Percentiles rank a stretch among this genome's conserved stretches.
phyloP scores from a whole-genome alignment of 2,329 filamentous ascomycete species.

The Thielaviopsis ethacetica region DNA sequence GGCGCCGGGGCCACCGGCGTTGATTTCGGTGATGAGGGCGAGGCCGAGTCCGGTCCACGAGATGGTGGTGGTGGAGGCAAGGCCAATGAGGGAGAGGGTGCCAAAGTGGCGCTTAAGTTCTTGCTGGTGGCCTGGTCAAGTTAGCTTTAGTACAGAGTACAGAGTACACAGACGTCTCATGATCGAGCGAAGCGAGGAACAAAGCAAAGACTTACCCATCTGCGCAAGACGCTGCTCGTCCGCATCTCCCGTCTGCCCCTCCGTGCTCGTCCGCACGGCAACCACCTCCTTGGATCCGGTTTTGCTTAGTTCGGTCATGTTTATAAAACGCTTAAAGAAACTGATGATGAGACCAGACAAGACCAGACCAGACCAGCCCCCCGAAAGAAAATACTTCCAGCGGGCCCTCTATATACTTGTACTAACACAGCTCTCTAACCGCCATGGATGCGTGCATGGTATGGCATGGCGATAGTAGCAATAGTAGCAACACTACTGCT shows the following conservation, averaged over 20 bases:
- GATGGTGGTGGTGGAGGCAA: conserved; percentile 32
- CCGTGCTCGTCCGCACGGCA: not conserved
- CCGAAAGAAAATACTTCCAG: too few species aligned
- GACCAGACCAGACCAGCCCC: too few species aligned
- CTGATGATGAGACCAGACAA: not conserved
- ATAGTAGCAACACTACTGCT: too few species aligned
- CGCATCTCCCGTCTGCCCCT: conserved; percentile 15
- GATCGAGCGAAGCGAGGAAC: too few species aligned
- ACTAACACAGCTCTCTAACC: too few species aligned
- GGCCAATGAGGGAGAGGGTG: conserved; percentile 29
- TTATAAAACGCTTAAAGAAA: too few species aligned
- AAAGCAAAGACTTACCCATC: conserved; percentile 22
- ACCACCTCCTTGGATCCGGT: not conserved
- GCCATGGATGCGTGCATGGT: too few species aligned
- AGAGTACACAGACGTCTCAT: too few species aligned
- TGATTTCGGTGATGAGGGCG: conserved; percentile 29
- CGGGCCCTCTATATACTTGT: not conserved
- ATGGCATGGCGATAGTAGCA: not conserved
- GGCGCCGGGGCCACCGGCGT: conserved; percentile 29
- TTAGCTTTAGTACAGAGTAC: too few species aligned
- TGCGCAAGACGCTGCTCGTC: conserved; percentile 27
- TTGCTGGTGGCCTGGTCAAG: conserved; percentile 29
- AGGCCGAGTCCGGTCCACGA: conserved; percentile 31
- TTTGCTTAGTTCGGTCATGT: not conserved
- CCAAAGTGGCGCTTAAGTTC: conserved; percentile 31